Evolutionary conservation across 345 rosid genomes (phyloP).

Genomic region (Pistacia atlantica): DNA sequence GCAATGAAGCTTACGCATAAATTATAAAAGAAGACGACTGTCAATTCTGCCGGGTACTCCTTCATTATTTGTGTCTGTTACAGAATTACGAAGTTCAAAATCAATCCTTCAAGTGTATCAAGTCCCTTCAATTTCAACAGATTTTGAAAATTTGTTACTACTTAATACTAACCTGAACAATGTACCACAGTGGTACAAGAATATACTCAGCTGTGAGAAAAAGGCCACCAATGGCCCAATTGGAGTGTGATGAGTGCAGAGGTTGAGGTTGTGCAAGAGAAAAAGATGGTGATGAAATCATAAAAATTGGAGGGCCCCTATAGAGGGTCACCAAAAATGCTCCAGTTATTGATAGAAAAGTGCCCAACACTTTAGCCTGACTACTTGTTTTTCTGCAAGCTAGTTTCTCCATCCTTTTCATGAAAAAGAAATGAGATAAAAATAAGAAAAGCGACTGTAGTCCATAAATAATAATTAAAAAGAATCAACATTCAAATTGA

Average conservation of each 20-base stretch:
- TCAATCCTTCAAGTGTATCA: neutral
- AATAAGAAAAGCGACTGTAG: neutral
- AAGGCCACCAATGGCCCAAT: conserved; percentile 78
- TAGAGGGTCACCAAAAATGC: conserved; percentile 80
- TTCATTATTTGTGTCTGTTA: conserved; percentile 78
- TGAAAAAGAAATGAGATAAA: conserved; percentile 1
- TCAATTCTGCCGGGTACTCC: conserved; percentile 84
- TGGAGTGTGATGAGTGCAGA: conserved; percentile 43
- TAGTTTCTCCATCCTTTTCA: conserved; percentile 74
- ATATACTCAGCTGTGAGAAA: conserved; percentile 71
- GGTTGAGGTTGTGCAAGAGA: conserved; percentile 25
- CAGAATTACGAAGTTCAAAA: neutral
- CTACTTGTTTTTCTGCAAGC: conserved; percentile 56
- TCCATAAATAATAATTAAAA: neutral
- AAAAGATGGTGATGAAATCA: conserved; percentile 34
- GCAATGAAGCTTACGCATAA: conserved; percentile 63
- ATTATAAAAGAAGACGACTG: conserved; percentile 82
- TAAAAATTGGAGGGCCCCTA: conserved; percentile 62
- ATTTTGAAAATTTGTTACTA: neutral
- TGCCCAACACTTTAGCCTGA: conserved; percentile 79
- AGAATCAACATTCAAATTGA: no score
- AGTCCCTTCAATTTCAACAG: neutral
- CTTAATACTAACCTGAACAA: conserved; percentile 63
- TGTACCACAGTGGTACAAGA: conserved; percentile 78
- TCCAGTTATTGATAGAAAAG: conserved; percentile 72